Percentiles rank a stretch among this genome's conserved stretches.
Evolutionary conservation across 2,329 filamentous ascomycete genomes (phyloP).

Genomic region (Phyllosticta citrichinensis): DNA sequence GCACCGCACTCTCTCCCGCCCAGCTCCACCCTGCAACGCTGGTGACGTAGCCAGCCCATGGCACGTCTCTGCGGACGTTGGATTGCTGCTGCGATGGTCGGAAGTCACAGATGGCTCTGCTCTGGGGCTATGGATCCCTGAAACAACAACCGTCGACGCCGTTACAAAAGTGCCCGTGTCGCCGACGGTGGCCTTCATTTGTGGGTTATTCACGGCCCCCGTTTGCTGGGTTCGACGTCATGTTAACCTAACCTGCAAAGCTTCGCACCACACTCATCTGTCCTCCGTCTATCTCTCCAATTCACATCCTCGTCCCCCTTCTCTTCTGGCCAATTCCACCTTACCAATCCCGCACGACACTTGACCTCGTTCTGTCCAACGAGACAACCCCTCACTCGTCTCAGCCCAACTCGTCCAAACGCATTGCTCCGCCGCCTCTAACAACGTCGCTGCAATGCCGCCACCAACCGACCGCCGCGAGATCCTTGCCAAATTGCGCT

Average conservation of each 20-base stretch:
- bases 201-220: too few species aligned
- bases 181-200: too few species aligned
- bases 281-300: not conserved
- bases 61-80: not conserved
- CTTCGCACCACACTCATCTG: not conserved
- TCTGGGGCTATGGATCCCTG: too few species aligned
- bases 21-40: not conserved
- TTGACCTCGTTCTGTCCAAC: not conserved
- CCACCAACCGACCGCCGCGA: conserved; percentile 48
- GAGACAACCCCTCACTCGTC: not conserved
- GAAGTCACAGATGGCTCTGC: too few species aligned
- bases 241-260: not conserved
- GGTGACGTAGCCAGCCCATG: not conserved
- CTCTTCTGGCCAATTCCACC: not conserved
- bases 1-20: not conserved
- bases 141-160: too few species aligned
- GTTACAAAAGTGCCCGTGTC: too few species aligned
- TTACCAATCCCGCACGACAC: not conserved
- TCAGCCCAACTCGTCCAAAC: not conserved
- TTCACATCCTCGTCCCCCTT: not conserved
- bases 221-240: not conserved
- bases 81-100: too few species aligned
- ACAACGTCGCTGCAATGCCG: conserved; percentile 34
- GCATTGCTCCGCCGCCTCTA: not conserved
- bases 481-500: conserved; percentile 46